Evolutionary conservation across 306 rosid species (phyloP), one percentile per base, ranked within the genome.

Genomic region (Cotoneaster glaucophyllus): DNA sequence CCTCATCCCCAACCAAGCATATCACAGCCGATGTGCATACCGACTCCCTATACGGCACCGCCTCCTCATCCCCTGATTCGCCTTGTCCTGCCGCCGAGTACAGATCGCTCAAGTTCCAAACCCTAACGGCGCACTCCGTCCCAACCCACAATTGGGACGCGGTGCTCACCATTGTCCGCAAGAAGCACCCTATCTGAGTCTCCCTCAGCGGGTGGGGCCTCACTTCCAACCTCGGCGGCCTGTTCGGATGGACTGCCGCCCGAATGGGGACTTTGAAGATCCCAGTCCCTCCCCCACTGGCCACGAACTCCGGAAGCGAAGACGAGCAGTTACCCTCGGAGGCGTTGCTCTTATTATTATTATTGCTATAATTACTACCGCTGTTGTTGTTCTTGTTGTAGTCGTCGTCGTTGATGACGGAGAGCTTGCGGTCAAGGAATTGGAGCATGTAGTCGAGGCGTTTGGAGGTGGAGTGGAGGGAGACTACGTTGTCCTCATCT

Each of bases 391-490:
- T 48, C 15, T 34, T 75, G 34, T 31, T 69, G 74, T 41, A 32
- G 69, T 58, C 25, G 52, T 19, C 28, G 24, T 71, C 57, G 52
- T 59, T 43, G 45, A 64, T 41, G 25, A 67, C 61, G 59, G 87
- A 87, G 79, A 95, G 90, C 77, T 90, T 90, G 43, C 96, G 91
- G 78, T 95, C 96, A 52, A 92, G 96, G 74, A 95, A 95, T 62
- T 92, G 97, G 43, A 92, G 97, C 97, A 95, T 89, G 75, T 79
- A 84, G 41, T 95, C 91, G 69, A 95, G 93, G 61, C 97, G 97
- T 64, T 79, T 87, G 78, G 89, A 86, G 26, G 98, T 89, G 80
- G 90, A 90, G 45, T 84, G 87, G 76, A 93, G 83, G 14, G 93
- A 74, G 28, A 86, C 77, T 76, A 71, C 89, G 67, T 57, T 90